These are phyloP conservation scores for Castanea sativa DNA, from an alignment of 306 rosid species.

Conservation along the genomic window DNA sequence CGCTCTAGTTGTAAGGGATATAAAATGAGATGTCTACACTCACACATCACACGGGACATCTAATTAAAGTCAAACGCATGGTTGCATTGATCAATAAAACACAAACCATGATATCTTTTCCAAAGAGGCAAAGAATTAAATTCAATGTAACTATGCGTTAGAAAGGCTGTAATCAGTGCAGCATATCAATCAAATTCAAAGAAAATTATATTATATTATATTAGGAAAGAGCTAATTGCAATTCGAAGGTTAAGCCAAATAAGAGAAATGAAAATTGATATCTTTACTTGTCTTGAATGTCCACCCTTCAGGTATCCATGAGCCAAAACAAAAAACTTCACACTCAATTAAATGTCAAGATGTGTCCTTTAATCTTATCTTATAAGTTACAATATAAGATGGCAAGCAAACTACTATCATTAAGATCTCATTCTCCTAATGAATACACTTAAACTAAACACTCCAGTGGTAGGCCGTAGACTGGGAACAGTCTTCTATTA, in stretches of 20 bases:
- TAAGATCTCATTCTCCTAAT: slow-evolving; percentile 20
- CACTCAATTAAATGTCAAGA: neutral
- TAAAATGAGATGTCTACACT: too few relatives aligned
- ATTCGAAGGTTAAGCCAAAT: neutral
- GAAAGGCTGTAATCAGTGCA: too few relatives aligned
- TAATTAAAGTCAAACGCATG: too few relatives aligned
- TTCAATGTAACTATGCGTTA: too few relatives aligned
- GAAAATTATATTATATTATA: too few relatives aligned
- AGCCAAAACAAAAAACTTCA: neutral
- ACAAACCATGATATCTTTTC: too few relatives aligned
- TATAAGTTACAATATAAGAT: slow-evolving; percentile 29
- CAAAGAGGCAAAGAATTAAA: too few relatives aligned
- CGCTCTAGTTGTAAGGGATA: too few relatives aligned
- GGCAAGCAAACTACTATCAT: slow-evolving; percentile 19
- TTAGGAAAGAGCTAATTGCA: too few relatives aligned
- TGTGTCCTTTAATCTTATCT: slow-evolving; percentile 6
- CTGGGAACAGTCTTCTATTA: slow-evolving; percentile 43
- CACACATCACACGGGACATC: too few relatives aligned
- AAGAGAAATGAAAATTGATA: neutral
- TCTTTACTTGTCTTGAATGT: neutral
- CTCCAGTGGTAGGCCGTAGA: slow-evolving; percentile 10
- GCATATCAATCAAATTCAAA: too few relatives aligned
- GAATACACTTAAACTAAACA: slow-evolving; percentile 24
- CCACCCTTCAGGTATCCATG: neutral
- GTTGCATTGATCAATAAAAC: too few relatives aligned